Evolutionary conservation across 2,329 filamentous ascomycete species (phyloP), one percentile per base, ranked within the genome.

Genomic region (Knufia fluminis): DNA sequence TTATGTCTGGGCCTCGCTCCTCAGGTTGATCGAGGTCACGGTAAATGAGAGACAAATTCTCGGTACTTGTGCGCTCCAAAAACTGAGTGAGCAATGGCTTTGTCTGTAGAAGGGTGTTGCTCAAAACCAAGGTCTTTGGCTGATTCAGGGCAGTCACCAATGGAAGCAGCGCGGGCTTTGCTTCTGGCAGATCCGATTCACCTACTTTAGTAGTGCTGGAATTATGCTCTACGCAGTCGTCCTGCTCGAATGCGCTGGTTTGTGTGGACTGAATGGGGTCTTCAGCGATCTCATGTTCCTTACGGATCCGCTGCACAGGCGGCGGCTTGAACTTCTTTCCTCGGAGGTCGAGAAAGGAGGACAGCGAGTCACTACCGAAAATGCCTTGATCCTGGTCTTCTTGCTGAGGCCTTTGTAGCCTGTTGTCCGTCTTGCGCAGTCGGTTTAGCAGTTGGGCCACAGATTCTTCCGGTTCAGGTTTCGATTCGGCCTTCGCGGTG

Each of bases 1-100:
- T 76, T 2, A 95, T 65, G 58, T 95, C 89, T 2, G 86, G 53
- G 48, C 33, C 39, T 33, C 14, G 88, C 84, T 47, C 50, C 8
- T 36, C 10, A 39, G 23, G 26, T 4, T 8, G 53, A 32, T 36
- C 22, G 26, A 54, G 40, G 32, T 64, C 57, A 17, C 60, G 60
- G 45, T 61, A 62, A 28, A 61, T 42, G 8, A 61, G 47, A 14
- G 39, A 51, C 17, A 59, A 50, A 19, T 35, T 33, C 3, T 44
- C 38, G 12, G 31, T 28, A 2, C 31, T 51, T 23, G 50, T 28
- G 19, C 19, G 44, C 33, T 57, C 54, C 9, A 59, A 47, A 38
- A 49, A 52, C 22, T 32, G 32, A 10, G 54, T 22, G 10, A 58
- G 38, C 3, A 35, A 20, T 20, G 48, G 36, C 41, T 54, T 38